These are phyloP conservation scores for Neurospora tetraspora DNA, from an alignment of 495 filamentous ascomycete genomes.

Conservation along the genomic window DNA sequence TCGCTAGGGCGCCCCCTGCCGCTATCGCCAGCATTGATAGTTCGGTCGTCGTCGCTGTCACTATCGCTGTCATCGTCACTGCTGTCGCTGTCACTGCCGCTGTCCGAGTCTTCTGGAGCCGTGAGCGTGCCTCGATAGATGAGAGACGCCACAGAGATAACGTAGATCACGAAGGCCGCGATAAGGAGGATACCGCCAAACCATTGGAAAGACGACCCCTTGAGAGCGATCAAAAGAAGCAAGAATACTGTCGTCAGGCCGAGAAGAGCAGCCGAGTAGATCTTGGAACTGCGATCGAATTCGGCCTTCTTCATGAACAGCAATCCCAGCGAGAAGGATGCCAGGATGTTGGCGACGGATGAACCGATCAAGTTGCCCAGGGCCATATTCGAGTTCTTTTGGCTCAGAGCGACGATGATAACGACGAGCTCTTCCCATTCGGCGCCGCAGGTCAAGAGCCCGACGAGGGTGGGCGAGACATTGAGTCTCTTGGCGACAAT, in stretches of 20 bases:
- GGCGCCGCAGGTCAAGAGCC: conserved; percentile 43
- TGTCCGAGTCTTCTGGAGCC: conserved; percentile 24
- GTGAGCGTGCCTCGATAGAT: conserved; percentile 36
- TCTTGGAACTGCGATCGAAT: conserved; percentile 38
- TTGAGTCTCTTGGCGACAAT: conserved; percentile 36
- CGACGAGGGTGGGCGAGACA: conserved; percentile 39
- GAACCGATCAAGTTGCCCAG: conserved; percentile 48
- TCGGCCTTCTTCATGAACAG: conserved; percentile 25
- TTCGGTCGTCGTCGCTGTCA: conserved; percentile 4
- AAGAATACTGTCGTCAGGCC: conserved; percentile 27
- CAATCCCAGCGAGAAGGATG: conserved; percentile 45
- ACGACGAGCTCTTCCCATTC: conserved; percentile 54
- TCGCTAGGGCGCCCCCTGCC: conserved; percentile 18
- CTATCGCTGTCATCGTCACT: conserved; percentile 18
- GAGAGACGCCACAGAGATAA: conserved; percentile 33
- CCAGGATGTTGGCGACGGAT: conserved; percentile 46
- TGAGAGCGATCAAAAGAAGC: conserved; percentile 22
- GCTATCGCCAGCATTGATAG: conserved; percentile 16
- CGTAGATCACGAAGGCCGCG: conserved; percentile 35
- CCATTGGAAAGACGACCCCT: background rate
- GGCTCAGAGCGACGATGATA: conserved; percentile 36
- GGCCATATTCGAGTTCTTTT: conserved; percentile 38
- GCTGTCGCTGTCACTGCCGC: conserved; percentile 20
- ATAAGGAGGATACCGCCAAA: conserved; percentile 31
- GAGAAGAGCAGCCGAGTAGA: conserved; percentile 35